phyloP scores from a whole-genome alignment of 2,329 filamentous ascomycete species.

The Zymoseptoria crescenta region DNA sequence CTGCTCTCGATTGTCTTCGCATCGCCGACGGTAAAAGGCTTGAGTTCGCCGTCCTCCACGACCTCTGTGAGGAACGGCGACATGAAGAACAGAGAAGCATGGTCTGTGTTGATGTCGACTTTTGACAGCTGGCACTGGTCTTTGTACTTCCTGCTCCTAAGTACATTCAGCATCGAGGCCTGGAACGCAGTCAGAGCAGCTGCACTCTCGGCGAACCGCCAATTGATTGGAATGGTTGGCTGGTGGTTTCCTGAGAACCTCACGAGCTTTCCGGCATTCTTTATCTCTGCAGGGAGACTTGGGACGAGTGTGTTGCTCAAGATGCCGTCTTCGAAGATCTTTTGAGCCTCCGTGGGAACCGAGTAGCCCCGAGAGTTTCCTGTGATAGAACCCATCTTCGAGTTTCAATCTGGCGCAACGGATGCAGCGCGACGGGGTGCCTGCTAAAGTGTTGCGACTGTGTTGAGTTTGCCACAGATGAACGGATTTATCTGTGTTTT shows the following conservation, averaged over 20 bases:
- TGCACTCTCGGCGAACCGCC: constrained; percentile 47
- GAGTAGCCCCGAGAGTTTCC: constrained; percentile 7
- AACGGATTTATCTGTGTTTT: no score
- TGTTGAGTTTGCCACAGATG: no score
- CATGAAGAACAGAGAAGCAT: constrained; percentile 21
- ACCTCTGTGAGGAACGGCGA: constrained; percentile 12
- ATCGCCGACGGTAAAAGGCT: not conserved
- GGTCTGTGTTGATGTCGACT: constrained; percentile 15
- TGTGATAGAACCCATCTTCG: constrained; percentile 9
- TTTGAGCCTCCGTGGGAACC: constrained; percentile 14
- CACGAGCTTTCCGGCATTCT: constrained; percentile 31
- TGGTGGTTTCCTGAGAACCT: constrained; percentile 36
- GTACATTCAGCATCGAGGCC: constrained; percentile 15
- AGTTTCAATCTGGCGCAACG: not conserved
- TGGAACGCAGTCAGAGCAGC: constrained; percentile 30
- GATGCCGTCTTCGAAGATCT: constrained; percentile 35
- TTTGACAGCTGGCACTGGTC: constrained; percentile 6
- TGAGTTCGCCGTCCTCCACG: constrained; percentile 1
- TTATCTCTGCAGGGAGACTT: constrained; percentile 31
- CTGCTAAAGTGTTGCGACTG: no score
- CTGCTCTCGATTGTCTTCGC: not conserved
- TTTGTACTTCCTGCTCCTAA: constrained; percentile 14
- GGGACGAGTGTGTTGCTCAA: constrained; percentile 37
- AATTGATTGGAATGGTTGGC: constrained; percentile 48
- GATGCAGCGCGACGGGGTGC: no score